Evolutionary conservation across 2,329 filamentous ascomycete species (phyloP).

Genomic region (Fusarium pseudograminearum): DNA sequence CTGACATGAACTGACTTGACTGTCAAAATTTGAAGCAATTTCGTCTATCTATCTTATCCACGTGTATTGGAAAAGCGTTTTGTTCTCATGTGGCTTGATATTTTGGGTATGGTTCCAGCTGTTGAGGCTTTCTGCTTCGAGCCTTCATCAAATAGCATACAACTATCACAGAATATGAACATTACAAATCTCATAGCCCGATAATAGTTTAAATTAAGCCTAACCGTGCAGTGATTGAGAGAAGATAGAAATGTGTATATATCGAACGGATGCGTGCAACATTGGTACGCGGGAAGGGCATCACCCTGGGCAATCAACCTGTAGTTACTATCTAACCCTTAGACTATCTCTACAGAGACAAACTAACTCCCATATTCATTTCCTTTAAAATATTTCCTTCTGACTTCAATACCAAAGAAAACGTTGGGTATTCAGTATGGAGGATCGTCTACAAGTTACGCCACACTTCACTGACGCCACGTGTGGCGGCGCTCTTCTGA

Average conservation of each 20-base stretch:
- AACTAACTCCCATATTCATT: too few relatives aligned
- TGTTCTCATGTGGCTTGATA: background rate
- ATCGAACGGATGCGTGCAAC: background rate
- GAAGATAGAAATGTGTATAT: too few relatives aligned
- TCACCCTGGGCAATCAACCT: background rate
- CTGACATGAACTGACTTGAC: background rate
- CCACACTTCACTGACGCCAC: slow-evolving; percentile 30
- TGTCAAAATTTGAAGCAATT: background rate
- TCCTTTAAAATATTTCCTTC: background rate
- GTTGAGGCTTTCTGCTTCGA: background rate
- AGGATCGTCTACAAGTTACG: slow-evolving; percentile 48
- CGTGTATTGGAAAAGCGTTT: background rate
- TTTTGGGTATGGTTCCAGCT: background rate
- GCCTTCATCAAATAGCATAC: background rate
- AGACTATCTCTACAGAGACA: background rate
- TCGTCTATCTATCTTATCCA: background rate
- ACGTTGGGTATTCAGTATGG: background rate
- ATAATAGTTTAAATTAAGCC: too few relatives aligned
- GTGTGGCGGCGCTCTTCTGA: slow-evolving; percentile 16
- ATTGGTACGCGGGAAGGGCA: background rate
- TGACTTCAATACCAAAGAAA: background rate
- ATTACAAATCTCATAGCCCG: too few relatives aligned
- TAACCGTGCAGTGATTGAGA: background rate
- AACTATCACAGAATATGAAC: background rate
- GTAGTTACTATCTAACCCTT: background rate